Percentiles rank a stretch among this genome's conserved stretches.
Conservation (phyloP, 768 basidiomycete species). For the Naematelia aurantialba region DNA sequence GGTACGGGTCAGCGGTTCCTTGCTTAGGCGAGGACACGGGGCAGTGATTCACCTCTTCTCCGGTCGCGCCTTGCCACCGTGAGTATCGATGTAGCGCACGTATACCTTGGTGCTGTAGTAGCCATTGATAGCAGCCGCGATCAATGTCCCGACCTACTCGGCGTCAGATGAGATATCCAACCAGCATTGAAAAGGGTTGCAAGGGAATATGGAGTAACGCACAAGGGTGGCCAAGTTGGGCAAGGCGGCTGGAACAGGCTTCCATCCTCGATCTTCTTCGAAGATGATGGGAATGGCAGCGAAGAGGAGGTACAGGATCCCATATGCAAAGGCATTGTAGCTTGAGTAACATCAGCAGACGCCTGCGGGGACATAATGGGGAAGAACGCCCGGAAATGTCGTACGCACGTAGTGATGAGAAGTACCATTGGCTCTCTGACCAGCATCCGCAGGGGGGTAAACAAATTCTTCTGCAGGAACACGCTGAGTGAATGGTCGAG, state of each 20-base stretch:
- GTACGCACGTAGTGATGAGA: constrained; percentile 28
- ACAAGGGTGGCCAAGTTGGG: constrained; percentile 48
- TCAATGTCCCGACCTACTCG: constrained; percentile 42
- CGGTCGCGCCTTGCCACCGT: constrained; percentile 39
- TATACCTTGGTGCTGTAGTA: constrained; percentile 39
- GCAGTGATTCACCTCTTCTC: constrained; percentile 33
- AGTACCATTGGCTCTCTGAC: constrained; percentile 44
- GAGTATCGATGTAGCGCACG: constrained; percentile 27
- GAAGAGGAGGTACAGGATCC: constrained; percentile 45
- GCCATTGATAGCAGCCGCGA: constrained; percentile 45
- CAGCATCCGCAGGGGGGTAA: constrained; percentile 44
- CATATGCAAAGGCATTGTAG: constrained; percentile 36
- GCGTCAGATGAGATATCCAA: constrained; percentile 28
- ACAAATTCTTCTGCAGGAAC: constrained; percentile 46
- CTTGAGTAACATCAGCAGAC: constrained; percentile 5
- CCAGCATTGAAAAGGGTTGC: constrained; percentile 15
- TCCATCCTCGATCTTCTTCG: constrained; percentile 44
- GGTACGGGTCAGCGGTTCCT: neutral
- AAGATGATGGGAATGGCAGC: constrained; percentile 44
- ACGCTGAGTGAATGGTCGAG: constrained; percentile 34
- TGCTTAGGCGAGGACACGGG: neutral
- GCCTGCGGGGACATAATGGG: neutral
- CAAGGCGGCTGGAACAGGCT: constrained; percentile 35
- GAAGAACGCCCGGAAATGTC: neutral
- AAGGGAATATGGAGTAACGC: constrained; percentile 18